phyloP scores from a whole-genome alignment of 208 protist species.

The Crithidia expoeki region DNA sequence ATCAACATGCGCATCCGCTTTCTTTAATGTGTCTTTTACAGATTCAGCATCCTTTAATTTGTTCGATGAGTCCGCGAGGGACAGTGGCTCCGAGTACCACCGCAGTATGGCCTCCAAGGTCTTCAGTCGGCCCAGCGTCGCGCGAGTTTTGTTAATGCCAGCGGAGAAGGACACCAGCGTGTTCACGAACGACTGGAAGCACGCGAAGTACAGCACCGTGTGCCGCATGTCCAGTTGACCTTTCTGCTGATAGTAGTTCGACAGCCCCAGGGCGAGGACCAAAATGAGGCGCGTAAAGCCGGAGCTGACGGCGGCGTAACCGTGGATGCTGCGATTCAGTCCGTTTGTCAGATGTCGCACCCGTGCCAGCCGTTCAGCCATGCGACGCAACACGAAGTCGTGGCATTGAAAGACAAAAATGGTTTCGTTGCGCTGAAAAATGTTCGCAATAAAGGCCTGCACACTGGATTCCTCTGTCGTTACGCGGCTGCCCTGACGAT shows the following conservation, averaged over 20 bases:
- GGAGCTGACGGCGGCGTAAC: conserved; percentile 62
- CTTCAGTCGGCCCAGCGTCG: conserved; percentile 50
- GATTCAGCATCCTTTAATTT: neutral
- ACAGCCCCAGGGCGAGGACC: conserved; percentile 66
- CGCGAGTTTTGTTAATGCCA: conserved; percentile 37
- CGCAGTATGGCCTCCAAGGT: conserved; percentile 52
- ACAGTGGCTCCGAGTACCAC: conserved; percentile 59
- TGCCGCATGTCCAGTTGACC: conserved; percentile 61
- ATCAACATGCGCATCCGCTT: neutral
- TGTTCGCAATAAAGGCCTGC: conserved; percentile 62
- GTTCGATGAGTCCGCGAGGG: conserved; percentile 3
- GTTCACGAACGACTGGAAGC: conserved; percentile 66
- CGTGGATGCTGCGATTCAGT: conserved; percentile 66
- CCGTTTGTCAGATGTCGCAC: conserved; percentile 33
- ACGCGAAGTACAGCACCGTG: conserved; percentile 77
- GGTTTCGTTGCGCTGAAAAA: conserved; percentile 64
- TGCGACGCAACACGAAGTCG: conserved; percentile 49
- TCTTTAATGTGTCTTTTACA: too few species aligned
- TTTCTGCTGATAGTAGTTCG: conserved; percentile 52
- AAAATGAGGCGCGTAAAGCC: conserved; percentile 63
- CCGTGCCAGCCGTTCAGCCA: conserved; percentile 33
- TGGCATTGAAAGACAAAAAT: conserved; percentile 65
- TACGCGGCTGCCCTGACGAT: conserved; percentile 35
- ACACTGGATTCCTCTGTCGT: conserved; percentile 49
- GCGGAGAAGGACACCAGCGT: conserved; percentile 42